These are phyloP conservation scores for Haplographium delicatum DNA, from an alignment of 495 filamentous ascomycete species.

Conservation along the genomic window DNA sequence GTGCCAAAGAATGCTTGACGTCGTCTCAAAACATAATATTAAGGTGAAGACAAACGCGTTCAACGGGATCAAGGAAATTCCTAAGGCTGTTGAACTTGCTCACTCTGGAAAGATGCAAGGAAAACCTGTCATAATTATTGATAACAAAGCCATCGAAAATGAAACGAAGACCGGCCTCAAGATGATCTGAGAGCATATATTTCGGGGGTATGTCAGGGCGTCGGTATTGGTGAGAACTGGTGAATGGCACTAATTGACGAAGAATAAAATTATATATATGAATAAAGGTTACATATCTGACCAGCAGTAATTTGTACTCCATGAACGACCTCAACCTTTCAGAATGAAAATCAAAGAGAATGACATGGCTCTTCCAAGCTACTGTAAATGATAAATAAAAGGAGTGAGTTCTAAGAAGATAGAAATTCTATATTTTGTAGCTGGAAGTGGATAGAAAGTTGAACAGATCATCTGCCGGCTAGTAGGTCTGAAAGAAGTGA, in stretches of 20 bases:
- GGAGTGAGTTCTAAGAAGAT: background rate
- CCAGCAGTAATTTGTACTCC: too few species aligned
- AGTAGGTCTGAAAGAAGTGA: too few species aligned
- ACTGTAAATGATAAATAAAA: background rate
- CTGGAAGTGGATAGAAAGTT: too few species aligned
- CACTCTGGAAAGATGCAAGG: conserved; percentile 47
- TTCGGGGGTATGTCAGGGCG: background rate
- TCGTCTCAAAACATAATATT: conserved; percentile 46
- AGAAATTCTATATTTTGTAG: background rate
- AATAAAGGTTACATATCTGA: too few species aligned
- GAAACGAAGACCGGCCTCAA: conserved; percentile 12
- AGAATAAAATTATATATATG: too few species aligned
- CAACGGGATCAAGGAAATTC: conserved; percentile 46
- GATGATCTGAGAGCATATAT: conserved; percentile 9
- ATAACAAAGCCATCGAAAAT: conserved; percentile 24
- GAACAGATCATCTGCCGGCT: too few species aligned
- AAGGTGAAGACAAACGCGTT: conserved; percentile 46
- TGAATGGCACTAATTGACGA: too few species aligned
- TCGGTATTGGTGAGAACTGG: background rate
- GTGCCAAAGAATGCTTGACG: conserved; percentile 43
- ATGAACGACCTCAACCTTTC: too few species aligned
- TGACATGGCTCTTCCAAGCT: background rate
- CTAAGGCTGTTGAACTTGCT: conserved; percentile 41
- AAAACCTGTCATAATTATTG: conserved; percentile 49
- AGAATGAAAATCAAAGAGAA: background rate